These are phyloP conservation scores for Solanum rostratum DNA, from an alignment of 257 asterid genomes.

Conservation along the genomic window DNA sequence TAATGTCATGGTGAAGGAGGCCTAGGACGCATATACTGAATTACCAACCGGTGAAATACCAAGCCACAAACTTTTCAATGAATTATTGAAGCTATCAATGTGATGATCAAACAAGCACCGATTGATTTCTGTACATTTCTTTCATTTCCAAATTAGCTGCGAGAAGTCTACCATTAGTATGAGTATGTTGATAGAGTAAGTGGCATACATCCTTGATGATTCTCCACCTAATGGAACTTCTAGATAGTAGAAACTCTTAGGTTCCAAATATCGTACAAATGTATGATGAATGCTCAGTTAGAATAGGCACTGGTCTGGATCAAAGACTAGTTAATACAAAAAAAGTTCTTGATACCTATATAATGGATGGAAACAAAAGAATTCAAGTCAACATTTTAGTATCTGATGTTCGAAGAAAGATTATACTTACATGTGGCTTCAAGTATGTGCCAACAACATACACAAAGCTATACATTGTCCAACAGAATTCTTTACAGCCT, in stretches of 20 bases:
- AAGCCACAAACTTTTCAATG: not conserved
- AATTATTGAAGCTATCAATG: not conserved
- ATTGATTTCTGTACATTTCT: not conserved
- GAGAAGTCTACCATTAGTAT: not conserved
- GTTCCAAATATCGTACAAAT: not conserved
- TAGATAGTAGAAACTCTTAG: not conserved
- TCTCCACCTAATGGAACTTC: not conserved
- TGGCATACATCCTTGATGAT: not conserved
- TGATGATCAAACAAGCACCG: not conserved
- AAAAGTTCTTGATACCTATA: not conserved
- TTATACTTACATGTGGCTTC: slow-evolving; percentile 88
- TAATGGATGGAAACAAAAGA: not conserved
- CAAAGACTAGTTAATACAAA: not conserved
- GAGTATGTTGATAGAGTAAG: not conserved
- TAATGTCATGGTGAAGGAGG: not conserved
- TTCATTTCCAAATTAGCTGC: not conserved
- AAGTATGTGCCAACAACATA: slow-evolving; percentile 79
- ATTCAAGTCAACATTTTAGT: not conserved
- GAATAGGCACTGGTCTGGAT: not conserved
- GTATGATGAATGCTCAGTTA: not conserved
- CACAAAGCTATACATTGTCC: slow-evolving; percentile 41
- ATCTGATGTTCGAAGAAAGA: not conserved
- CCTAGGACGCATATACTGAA: not conserved
- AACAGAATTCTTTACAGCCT: slow-evolving; percentile 62
- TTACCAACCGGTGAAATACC: not conserved